Evolutionary conservation across 441 rosid species (phyloP).

Genomic region (Populus hybrid): DNA sequence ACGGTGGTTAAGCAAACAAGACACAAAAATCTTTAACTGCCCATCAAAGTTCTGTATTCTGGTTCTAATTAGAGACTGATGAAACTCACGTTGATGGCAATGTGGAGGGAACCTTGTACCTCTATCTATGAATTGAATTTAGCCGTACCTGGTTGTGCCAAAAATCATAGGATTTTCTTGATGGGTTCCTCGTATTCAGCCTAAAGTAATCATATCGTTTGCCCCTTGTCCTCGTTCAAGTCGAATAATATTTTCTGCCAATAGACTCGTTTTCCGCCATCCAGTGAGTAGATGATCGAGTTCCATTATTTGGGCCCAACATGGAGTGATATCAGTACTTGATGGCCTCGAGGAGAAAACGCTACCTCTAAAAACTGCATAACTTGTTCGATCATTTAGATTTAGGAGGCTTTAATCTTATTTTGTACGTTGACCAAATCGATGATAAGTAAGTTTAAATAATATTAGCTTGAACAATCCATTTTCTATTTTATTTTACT

Average conservation of each 20-base stretch:
- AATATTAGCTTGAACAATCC: neutral
- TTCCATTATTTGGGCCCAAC: neutral
- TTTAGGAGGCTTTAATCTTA: neutral
- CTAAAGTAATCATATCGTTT: neutral
- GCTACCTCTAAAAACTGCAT: neutral
- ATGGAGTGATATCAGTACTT: neutral
- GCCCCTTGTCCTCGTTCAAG: neutral
- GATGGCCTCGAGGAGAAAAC: conserved; percentile 2
- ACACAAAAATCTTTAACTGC: neutral
- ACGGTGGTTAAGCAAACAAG: neutral
- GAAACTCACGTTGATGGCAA: neutral
- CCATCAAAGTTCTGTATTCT: neutral
- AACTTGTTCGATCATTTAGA: neutral
- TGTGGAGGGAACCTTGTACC: neutral
- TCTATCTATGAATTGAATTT: neutral
- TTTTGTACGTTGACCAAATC: neutral
- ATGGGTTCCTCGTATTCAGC: neutral
- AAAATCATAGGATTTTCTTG: neutral
- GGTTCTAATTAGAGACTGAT: neutral
- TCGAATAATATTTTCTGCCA: neutral
- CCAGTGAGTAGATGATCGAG: neutral
- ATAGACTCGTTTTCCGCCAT: neutral
- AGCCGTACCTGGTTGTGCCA: neutral
- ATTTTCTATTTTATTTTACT: neutral
- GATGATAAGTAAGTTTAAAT: neutral